Evolutionary conservation across 2,329 filamentous ascomycete genomes (phyloP), one percentile per base, ranked within the genome.

Genomic region (Neopestalotiopsis clavispora): DNA sequence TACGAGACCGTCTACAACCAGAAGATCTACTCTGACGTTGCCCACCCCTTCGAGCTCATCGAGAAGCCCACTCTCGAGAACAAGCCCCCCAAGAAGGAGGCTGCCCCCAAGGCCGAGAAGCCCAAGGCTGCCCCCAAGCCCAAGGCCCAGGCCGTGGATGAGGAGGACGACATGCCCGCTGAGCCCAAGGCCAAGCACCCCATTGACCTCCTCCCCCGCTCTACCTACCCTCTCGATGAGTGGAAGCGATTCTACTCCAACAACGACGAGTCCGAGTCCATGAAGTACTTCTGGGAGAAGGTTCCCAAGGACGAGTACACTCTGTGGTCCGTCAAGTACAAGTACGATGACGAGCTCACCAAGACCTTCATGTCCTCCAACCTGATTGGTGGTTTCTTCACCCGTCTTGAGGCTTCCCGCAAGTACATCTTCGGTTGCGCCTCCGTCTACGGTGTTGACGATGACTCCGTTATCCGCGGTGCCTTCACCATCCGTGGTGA

Each of bases 161-260:
- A 90, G 72, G 86, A 89, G 72, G 86, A 89, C 73, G 85, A 85
- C 65, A 79, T 82, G 70, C 79, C 80, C 65, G 83, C 87, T 69
- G 89, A 90, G 72, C 93, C 94, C 79, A 98, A 98, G 91, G 84
- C 95, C 81, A 99, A 98, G 92, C 96, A 99, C 88, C 95, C 96
- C 76, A 89, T 97, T 74, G 95, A 97, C 83, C 83, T 89, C 75
- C 92, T 98, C 68, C 90, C 91, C 78, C 92, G 91, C 81, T 86
- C 96, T 71, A 90, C 91, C 69, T 89, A 97, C 80, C 87, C 92
- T 76, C 89, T 99, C 69, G 96, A 99, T 80, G 96, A 99, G 86
- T 97, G 92, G 93, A 99, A 99, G 92, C 94, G 96, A 80, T 91
- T 94, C 84, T 99, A 97, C 91, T 99, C 96, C 79, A 99, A 99